A percentile compares a stretch with the other conserved stretches of the same genome.
phyloP scores from a whole-genome alignment of 2,329 filamentous ascomycete species.

The Fusarium papillatum region DNA sequence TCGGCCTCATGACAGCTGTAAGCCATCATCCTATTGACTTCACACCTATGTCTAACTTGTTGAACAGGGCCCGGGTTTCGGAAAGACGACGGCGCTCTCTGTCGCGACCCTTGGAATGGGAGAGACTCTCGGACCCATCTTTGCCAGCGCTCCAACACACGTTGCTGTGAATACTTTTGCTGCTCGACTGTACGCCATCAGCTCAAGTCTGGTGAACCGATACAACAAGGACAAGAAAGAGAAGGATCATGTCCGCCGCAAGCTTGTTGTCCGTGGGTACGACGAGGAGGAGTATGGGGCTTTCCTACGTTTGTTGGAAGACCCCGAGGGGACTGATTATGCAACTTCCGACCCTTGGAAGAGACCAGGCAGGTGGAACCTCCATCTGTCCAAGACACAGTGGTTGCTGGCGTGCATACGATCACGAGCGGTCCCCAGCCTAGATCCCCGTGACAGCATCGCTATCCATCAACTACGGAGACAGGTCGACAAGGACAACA shows the following conservation, averaged over 20 bases:
- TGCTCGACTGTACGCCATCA: neutral
- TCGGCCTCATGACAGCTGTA: neutral
- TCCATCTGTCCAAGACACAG: fast-evolving
- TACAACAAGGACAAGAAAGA: neutral
- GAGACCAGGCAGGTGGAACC: neutral
- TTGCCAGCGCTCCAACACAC: neutral
- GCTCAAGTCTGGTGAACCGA: fast-evolving
- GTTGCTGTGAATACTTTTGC: neutral
- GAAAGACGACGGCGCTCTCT: neutral
- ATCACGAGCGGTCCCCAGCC: neutral
- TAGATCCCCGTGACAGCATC: neutral
- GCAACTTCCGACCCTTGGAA: neutral
- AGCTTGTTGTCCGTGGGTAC: neutral
- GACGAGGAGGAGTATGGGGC: neutral
- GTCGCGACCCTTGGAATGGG: neutral
- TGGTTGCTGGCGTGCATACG: neutral
- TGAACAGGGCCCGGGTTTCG: neutral
- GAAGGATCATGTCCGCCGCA: neutral
- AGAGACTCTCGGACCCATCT: neutral
- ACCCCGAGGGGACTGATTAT: neutral
- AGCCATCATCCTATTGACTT: neutral
- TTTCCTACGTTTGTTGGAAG: no score
- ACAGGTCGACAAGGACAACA: neutral
- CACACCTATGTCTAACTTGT: neutral
- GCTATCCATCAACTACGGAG: neutral